Conservation (phyloP, 768 basidiomycete species). For the Podaxis sp. region DNA sequence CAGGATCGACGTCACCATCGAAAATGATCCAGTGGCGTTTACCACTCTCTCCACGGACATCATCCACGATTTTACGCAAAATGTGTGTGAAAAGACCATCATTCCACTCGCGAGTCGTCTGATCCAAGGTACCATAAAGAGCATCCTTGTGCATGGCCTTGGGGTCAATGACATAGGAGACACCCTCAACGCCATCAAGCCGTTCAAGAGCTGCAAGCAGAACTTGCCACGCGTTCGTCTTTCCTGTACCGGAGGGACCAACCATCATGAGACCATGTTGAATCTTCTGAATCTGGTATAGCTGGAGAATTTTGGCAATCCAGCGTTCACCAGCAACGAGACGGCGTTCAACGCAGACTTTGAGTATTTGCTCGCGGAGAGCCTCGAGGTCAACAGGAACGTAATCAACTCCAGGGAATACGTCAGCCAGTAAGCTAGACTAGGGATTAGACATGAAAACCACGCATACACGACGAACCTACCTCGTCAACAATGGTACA, state of each 20-base stretch:
- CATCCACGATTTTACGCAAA: conserved; percentile 95
- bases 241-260: conserved; percentile 93
- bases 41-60: conserved; percentile 94
- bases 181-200: conserved; percentile 87
- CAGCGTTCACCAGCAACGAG: conserved; percentile 86
- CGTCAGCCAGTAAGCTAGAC: conserved; percentile 83
- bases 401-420: conserved; percentile 96
- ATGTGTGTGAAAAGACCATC: conserved; percentile 98
- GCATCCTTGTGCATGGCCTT: conserved; percentile 99
- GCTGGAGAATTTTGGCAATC: conserved; percentile 93
- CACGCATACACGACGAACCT: conserved; percentile 17
- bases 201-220: conserved; percentile 86
- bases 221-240: conserved; percentile 96
- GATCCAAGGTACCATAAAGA: conserved; percentile 94
- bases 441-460: conserved; percentile 8
- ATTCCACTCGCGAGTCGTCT: conserved; percentile 98
- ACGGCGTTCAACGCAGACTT: conserved; percentile 82
- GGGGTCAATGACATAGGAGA: conserved; percentile 95
- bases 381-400: conserved; percentile 83
- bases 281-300: conserved; percentile 99
- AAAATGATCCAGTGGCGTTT: conserved; percentile 99
- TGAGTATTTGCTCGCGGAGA: conserved; percentile 78
- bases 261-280: conserved; percentile 99
- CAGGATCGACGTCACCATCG: conserved; percentile 98
- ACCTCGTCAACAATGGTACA: conserved; percentile 92